These are phyloP conservation scores for Chytriomyces confervae DNA, from an alignment of 192 early-diverging fungal species.

Conservation along the genomic window DNA sequence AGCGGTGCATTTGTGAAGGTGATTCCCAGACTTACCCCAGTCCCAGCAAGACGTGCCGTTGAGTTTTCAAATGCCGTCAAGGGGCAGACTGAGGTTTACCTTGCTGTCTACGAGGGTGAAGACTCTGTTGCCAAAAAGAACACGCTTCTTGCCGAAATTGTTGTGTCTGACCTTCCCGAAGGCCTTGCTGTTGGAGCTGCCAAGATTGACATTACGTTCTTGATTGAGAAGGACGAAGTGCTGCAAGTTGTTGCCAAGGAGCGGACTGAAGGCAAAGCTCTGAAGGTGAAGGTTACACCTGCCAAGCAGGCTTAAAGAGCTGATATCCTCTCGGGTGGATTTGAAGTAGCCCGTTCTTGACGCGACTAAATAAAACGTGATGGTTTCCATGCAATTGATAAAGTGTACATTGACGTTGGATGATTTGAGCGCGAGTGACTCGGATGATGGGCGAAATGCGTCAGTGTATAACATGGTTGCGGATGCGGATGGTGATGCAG, in stretches of 20 bases:
- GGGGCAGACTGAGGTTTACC: constrained; percentile 73
- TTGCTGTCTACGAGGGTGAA: constrained; percentile 84
- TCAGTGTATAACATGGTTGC: neutral
- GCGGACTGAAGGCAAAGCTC: constrained; percentile 20
- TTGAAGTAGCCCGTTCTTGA: no score
- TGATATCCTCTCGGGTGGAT: no score
- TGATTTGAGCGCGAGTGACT: neutral
- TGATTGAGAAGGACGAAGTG: constrained; percentile 54
- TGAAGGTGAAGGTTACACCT: constrained; percentile 34
- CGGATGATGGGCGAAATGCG: neutral
- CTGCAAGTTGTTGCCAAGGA: constrained; percentile 50
- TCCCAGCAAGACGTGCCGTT: constrained; percentile 81
- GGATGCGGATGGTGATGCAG: constrained; percentile 39
- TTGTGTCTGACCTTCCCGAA: constrained; percentile 61
- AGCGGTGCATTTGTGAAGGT: no score
- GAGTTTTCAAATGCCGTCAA: constrained; percentile 70
- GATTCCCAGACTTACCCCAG: constrained; percentile 81
- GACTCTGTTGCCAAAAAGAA: constrained; percentile 53
- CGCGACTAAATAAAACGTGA: no score
- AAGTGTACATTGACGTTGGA: neutral
- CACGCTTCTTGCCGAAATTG: constrained; percentile 70
- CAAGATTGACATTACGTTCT: constrained; percentile 49
- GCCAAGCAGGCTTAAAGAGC: constrained; percentile 14
- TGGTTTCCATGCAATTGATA: no score
- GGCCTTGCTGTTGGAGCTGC: constrained; percentile 50